A percentile compares a stretch with the other conserved stretches of the same genome.
phyloP scores from a whole-genome alignment of 495 filamentous ascomycete species.

The Daldinia bambusicola region DNA sequence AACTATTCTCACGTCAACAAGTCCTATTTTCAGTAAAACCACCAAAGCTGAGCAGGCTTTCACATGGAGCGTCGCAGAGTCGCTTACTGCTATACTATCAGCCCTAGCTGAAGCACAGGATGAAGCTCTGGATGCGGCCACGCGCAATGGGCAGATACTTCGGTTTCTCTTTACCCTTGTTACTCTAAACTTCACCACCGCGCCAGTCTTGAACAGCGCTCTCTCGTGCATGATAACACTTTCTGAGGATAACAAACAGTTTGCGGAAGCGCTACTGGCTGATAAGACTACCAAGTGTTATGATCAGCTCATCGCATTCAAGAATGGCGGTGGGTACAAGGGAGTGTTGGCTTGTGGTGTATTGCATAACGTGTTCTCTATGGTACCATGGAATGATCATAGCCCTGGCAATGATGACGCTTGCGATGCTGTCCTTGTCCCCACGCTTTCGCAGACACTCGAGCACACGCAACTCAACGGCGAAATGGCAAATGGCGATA shows the following conservation, averaged over 20 bases:
- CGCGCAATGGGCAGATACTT: slow-evolving; percentile 55
- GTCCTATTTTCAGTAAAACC: slow-evolving; percentile 53
- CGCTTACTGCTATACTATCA: slow-evolving; percentile 56
- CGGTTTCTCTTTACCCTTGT: slow-evolving; percentile 64
- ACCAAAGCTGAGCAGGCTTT: slow-evolving; percentile 61
- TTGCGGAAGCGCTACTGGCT: slow-evolving; percentile 56
- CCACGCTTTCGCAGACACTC: slow-evolving; percentile 53
- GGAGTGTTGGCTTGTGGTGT: slow-evolving; percentile 61
- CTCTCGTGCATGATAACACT: slow-evolving; percentile 64
- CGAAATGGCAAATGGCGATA: slow-evolving; percentile 44
- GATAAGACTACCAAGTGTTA: slow-evolving; percentile 53
- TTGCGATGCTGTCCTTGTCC: slow-evolving; percentile 60
- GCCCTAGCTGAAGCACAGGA: slow-evolving; percentile 63
- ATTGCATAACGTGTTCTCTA: slow-evolving; percentile 62
- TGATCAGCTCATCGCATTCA: slow-evolving; percentile 51
- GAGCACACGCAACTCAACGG: slow-evolving; percentile 44
- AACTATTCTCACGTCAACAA: slow-evolving; percentile 53
- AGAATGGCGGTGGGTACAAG: slow-evolving; percentile 47
- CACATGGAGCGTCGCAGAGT: slow-evolving; percentile 60
- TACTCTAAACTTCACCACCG: slow-evolving; percentile 44
- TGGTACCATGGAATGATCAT: slow-evolving; percentile 59
- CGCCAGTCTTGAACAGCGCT: slow-evolving; percentile 54
- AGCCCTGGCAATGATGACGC: slow-evolving; percentile 57
- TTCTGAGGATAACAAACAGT: slow-evolving; percentile 63
- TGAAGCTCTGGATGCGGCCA: slow-evolving; percentile 63